Evolutionary conservation across 768 basidiomycete genomes (phyloP).

Genomic region (Xanthoconium purpureum): DNA sequence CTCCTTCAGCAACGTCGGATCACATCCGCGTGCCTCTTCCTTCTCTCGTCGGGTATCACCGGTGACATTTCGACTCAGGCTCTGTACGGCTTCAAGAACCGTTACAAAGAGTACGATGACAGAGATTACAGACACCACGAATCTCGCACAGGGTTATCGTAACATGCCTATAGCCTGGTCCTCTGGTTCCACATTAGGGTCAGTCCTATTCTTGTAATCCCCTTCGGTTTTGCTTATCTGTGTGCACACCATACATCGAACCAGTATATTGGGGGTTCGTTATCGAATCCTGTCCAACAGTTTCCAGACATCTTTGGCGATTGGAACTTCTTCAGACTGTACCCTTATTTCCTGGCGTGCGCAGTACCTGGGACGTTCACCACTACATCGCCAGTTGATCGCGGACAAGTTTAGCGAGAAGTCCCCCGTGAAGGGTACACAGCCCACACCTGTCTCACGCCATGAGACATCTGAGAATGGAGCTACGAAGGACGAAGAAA

Average conservation of each 20-base stretch:
- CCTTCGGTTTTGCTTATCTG: neutral
- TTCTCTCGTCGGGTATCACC: no score
- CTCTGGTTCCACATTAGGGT: conserved; percentile 44
- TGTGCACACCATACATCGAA: no score
- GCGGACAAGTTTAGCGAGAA: conserved; percentile 10
- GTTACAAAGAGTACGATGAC: conserved; percentile 75
- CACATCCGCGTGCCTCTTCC: no score
- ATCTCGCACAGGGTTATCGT: conserved; percentile 65
- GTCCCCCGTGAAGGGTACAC: neutral
- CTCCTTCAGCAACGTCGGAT: no score
- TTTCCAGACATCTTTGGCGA: conserved; percentile 62
- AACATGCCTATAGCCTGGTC: conserved; percentile 59
- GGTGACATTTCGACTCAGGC: no score
- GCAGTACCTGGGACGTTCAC: conserved; percentile 64
- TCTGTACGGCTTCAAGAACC: no score
- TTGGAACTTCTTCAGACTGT: conserved; percentile 54
- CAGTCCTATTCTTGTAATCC: conserved; percentile 8
- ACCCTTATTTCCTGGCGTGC: conserved; percentile 76
- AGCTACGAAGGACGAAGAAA: conserved; percentile 12
- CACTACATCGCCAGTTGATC: conserved; percentile 27
- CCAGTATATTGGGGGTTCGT: conserved; percentile 63
- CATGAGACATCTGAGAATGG: conserved; percentile 1
- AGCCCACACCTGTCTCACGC: conserved; percentile 9
- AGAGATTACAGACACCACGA: conserved; percentile 70
- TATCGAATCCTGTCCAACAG: conserved; percentile 64